These are phyloP conservation scores for Colletotrichum endophyticum DNA, from an alignment of 2,329 filamentous ascomycete species.

Conservation along the genomic window DNA sequence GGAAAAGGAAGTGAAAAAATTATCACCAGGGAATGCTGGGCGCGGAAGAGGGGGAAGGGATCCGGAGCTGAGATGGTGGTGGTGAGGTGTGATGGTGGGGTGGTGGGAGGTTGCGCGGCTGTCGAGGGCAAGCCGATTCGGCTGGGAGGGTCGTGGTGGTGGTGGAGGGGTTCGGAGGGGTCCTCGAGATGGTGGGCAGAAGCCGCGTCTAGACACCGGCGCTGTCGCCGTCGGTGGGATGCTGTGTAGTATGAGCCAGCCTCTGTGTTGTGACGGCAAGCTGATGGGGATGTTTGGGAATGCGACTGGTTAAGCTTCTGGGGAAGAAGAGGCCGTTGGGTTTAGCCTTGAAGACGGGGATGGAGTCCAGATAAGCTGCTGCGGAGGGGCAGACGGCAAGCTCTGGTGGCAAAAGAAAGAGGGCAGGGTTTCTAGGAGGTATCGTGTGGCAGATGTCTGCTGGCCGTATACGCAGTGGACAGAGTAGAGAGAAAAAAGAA, in stretches of 20 bases:
- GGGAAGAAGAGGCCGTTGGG: not conserved
- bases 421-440: not conserved
- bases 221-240: not conserved
- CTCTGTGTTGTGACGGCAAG: not conserved
- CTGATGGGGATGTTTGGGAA: not conserved
- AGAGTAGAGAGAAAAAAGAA: not conserved
- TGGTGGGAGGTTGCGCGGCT: slow-evolving; percentile 23
- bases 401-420: slow-evolving; percentile 13
- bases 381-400: not conserved
- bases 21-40: not conserved
- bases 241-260: not conserved
- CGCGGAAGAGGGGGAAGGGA: slow-evolving; percentile 10
- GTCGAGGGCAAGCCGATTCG: slow-evolving; percentile 23
- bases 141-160: slow-evolving; percentile 10
- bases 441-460: not conserved
- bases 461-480: not conserved
- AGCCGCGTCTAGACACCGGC: slow-evolving; percentile 4
- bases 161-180: slow-evolving; percentile 17
- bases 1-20: not conserved
- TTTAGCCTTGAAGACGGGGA: not conserved
- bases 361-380: slow-evolving; percentile 3
- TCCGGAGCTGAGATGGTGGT: slow-evolving; percentile 12
- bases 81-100: slow-evolving; percentile 10
- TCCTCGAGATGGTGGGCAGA: slow-evolving; percentile 14
- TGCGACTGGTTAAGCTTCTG: not conserved